Base-by-base conservation (phyloP, 2,329 filamentous ascomycete genomes). In the Fusarium pseudograminearum region DNA sequence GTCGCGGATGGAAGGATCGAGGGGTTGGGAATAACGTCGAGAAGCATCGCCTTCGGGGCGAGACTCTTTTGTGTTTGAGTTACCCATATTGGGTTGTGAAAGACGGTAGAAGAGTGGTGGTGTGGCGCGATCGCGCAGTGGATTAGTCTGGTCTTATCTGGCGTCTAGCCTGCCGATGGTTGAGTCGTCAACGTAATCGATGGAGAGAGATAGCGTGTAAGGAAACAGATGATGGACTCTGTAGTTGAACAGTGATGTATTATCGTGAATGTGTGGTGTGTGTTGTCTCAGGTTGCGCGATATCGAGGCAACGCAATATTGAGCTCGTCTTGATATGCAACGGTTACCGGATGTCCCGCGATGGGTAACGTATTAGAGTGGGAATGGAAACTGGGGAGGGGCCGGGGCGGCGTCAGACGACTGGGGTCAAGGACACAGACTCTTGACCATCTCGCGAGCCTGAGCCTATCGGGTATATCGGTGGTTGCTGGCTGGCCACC, bases 11-110 rank as follows among this genome's bases (percentile, higher is more conserved):
- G 73, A 70, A 11, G 70, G 61, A 38, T 76, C 72, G 26, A 67
- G 70, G n/a, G 69, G 66, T 5, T 63, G 57, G 22, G 68, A 60
- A 38, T 73, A 67, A 40, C 73, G 75, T 47, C 71, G 65, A 51
- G 66, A 55, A 20, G 70, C 70, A 50, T 69, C 61, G 52, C 71
- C 66, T 7, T 76, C 77, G 18, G 73, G 67, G 51, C 80, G 80
- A 41, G 80, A 78, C 69, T 82, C 80, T 65, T 80, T 82, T 28
- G 80, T 78, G 61, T 73, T 82, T 30, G 77, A 76, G 61, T 82
- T 82, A 46, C 80, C 80, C 80, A 82, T 82, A 53, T 44, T 68
- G 36, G 33, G 38, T n/a, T 58, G 42, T 56, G 42, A 36, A 61
- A 52, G 60, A 45, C 52, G 53, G 46, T 33, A 52, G 56, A 44